Evolutionary conservation across 2,329 filamentous ascomycete genomes (phyloP).

Genomic region (Huntiella bhutanensis): DNA sequence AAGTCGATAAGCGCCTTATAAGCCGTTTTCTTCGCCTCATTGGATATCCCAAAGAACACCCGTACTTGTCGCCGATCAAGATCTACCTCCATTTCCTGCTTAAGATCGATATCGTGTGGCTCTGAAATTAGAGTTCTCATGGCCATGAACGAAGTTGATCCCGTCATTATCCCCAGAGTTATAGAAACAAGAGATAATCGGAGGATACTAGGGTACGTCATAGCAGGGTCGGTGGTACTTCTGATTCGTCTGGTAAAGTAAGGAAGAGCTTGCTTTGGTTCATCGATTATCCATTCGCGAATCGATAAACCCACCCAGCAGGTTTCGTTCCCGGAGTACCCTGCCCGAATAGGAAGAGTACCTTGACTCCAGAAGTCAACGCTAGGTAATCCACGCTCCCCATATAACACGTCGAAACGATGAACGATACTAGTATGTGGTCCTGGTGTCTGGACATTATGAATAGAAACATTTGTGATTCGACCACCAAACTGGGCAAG

Average conservation of each 20-base stretch:
- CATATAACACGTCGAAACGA: too few species aligned
- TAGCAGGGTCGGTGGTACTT: not conserved
- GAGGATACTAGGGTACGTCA: constrained; percentile 6
- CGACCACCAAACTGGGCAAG: too few species aligned
- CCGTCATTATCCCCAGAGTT: constrained; percentile 5
- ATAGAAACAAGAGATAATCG: not conserved
- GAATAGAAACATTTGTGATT: too few species aligned
- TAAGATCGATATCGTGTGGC: not conserved
- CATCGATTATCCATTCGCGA: too few species aligned
- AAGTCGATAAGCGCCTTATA: constrained; percentile 29
- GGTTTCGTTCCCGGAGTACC: too few species aligned
- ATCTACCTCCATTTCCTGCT: constrained; percentile 6
- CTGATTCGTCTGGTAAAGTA: not conserved
- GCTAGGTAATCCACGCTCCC: too few species aligned
- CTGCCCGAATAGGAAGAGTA: too few species aligned
- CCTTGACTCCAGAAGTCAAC: too few species aligned
- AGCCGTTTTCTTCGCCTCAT: not conserved
- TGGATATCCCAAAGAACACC: constrained; percentile 4
- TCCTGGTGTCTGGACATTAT: too few species aligned
- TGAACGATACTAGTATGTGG: too few species aligned
- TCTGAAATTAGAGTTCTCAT: constrained; percentile 5
- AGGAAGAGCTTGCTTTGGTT: too few species aligned
- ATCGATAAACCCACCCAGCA: too few species aligned
- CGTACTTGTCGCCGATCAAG: constrained; percentile 7
- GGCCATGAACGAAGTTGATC: constrained; percentile 1